Evolutionary conservation across 257 asterid species (phyloP).

Genomic region (Orobanche coerulescens): DNA sequence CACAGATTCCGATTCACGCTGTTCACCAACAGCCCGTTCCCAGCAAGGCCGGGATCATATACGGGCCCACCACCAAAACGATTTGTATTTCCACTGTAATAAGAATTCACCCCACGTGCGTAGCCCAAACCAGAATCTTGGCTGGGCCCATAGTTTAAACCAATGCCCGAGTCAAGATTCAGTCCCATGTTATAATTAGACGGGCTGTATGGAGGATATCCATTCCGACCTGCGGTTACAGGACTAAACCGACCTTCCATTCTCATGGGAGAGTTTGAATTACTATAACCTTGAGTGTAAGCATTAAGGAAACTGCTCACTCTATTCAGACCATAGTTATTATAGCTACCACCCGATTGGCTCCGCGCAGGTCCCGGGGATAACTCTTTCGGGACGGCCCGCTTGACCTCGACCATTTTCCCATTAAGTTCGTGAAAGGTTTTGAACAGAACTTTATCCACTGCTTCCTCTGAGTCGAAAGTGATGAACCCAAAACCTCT

Average conservation of each 20-base stretch:
- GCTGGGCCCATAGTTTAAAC: slow-evolving; percentile 37
- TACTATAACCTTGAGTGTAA: slow-evolving; percentile 37
- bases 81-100: slow-evolving; percentile 40
- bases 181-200: slow-evolving; percentile 38
- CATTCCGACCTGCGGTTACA: slow-evolving; percentile 41
- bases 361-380: slow-evolving; percentile 62
- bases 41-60: slow-evolving; percentile 27
- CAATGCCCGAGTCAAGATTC: slow-evolving; percentile 43
- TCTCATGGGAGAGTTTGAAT: slow-evolving; percentile 41
- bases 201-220: slow-evolving; percentile 53
- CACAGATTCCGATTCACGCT: slow-evolving; percentile 36
- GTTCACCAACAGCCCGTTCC: slow-evolving; percentile 38
- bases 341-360: slow-evolving; percentile 34
- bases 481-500: slow-evolving; percentile 93
- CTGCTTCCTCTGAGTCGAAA: slow-evolving; percentile 76
- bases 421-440: slow-evolving; percentile 79
- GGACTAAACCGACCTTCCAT: slow-evolving; percentile 65
- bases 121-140: slow-evolving; percentile 46
- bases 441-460: slow-evolving; percentile 59
- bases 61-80: slow-evolving; percentile 35
- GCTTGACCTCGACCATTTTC: slow-evolving; percentile 82
- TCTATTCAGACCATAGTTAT: slow-evolving; percentile 27
- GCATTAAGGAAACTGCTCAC: slow-evolving; percentile 45
- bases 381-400: slow-evolving; percentile 75
- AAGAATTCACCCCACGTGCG: slow-evolving; percentile 51